Evolutionary conservation across 2,329 filamentous ascomycete genomes (phyloP), one percentile per base, ranked within the genome.

Genomic region (Xylariaceae sp.): DNA sequence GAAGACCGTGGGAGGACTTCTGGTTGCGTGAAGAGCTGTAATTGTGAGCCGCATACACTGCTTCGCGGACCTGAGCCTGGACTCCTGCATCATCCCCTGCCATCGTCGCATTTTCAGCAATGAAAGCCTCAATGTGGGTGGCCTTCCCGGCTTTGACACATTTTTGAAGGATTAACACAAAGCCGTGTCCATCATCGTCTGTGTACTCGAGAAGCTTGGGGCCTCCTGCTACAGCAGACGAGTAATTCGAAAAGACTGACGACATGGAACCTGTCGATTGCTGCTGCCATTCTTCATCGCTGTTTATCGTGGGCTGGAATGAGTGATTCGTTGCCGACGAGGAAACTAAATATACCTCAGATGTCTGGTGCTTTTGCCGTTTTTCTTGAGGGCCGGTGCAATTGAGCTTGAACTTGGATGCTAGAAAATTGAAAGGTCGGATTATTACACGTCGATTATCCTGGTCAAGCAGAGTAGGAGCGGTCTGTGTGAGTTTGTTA

Each of bases 121-220:
- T 42, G n/a, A 18, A 58, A 15, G 23, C 51, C 47, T 45, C 37
- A 15, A 55, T 23, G 3, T 51, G 45, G 13, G 51, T 54, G n/a
- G 49, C 10, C 9, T 50, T 18, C 13, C 4, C 6, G 15, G 34
- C 13, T 11, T 18, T 18, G 17, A 54, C 10, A 30, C 18, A 35
- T 37, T 54, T 58, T 11, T 48, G 44, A 11, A 55, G 45, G 10
- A 54, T 15, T 11, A 58, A 47, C 23, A 58, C 35, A 45, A 58
- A 54, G 13, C 2, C 13, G 42, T 58, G 18, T 1, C 47, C 51
- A 4, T 47, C 15, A 7, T 35, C 9, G n/a, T 47, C 47, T 4
- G 9, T 51, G 37, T 50, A 54, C 15, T 58, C 56, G 34, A 58
- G 56, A 7, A 45, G 56, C n/a, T 47, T 44, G 18, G 42, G 10